Base-by-base conservation (phyloP, 805 yeast species). In the Wickerhamomyces sydowiorum region DNA sequence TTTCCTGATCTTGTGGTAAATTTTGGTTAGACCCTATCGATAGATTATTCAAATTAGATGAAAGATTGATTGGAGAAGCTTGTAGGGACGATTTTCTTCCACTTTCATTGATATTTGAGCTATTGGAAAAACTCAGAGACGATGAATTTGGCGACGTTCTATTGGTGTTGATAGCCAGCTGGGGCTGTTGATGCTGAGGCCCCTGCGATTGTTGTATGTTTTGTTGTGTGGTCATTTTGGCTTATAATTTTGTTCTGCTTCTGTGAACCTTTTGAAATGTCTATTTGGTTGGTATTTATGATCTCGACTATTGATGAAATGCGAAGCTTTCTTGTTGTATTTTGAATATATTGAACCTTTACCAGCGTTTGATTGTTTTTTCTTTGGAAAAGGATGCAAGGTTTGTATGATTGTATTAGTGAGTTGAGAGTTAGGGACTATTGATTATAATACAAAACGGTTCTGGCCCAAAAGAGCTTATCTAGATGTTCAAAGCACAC, bases 91-190 rank as follows among this genome's bases (percentile, higher is more conserved):
- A 7, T 39, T 51, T 51, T 51, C 57, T 49, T 0, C 33, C 36
- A 18, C 35, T 45, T 3, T 38, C 38, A 7, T 45, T 47, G 3
- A 32, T 3, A 28, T 39, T 41, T 17, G 38, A 30, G n/a, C 44
- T 21, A 13, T 21, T 27, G 3, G 42, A 15, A 9, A 53, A 39
- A 30, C 38, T 47, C 17, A 48, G 33, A 18, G 49, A 46, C 13
- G 54, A 47, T 1, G 50, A 40, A 34, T 46, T 52, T 13, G 60
- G 57, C 0, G 59, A 53, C 2, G 54, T 42, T 12, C 47, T 44
- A 14, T 38, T 44, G 1, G 56, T 47, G 20, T 52, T 44, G 42
- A 41, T 14, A 21, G 41, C 49, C 20, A 35, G 46, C n/a, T 43
- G 46, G 3, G 17, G 25, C 33, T 37, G 39, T 17, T 15, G 27